Percentiles rank a stretch among this genome's conserved stretches.
Conservation (phyloP, 2,329 filamentous ascomycete genomes). For the Dactylonectria estremocensis region DNA sequence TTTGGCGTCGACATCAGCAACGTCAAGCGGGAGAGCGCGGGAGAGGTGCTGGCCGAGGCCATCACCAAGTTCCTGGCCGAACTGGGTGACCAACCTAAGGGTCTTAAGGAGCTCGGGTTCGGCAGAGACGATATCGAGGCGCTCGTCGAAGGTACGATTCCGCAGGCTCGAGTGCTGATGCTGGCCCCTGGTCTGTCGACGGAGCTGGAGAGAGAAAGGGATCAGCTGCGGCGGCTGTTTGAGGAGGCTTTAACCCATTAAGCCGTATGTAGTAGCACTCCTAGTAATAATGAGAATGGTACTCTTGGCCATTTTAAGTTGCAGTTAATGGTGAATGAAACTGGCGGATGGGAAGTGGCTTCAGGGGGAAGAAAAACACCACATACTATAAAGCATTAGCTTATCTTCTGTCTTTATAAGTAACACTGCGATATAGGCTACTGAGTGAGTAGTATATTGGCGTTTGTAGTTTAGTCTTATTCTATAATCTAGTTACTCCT, state of each 20-base stretch:
- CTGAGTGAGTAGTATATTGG: too few relatives aligned
- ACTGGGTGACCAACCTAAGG: slow-evolving; percentile 91
- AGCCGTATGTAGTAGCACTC: neutral
- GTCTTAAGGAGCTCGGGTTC: slow-evolving; percentile 89
- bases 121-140: slow-evolving; percentile 80
- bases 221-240: slow-evolving; percentile 79
- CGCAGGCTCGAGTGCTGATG: slow-evolving; percentile 91
- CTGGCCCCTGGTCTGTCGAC: slow-evolving; percentile 85
- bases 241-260: slow-evolving; percentile 68
- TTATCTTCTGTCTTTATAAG: too few relatives aligned
- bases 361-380: too few relatives aligned
- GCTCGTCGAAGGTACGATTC: slow-evolving; percentile 94
- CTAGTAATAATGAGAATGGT: neutral
- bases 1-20: slow-evolving; percentile 93
- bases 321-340: too few relatives aligned
- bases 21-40: slow-evolving; percentile 90
- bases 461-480: too few relatives aligned
- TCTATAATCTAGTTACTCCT: too few relatives aligned
- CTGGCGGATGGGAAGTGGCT: too few relatives aligned
- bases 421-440: too few relatives aligned
- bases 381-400: too few relatives aligned
- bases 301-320: too few relatives aligned
- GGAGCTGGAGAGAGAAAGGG: slow-evolving; percentile 79
- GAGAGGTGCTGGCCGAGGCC: slow-evolving; percentile 89
- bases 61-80: slow-evolving; percentile 84